These are phyloP conservation scores for Nakazawaea ernobii DNA, from an alignment of 805 yeast genomes.

Conservation along the genomic window DNA sequence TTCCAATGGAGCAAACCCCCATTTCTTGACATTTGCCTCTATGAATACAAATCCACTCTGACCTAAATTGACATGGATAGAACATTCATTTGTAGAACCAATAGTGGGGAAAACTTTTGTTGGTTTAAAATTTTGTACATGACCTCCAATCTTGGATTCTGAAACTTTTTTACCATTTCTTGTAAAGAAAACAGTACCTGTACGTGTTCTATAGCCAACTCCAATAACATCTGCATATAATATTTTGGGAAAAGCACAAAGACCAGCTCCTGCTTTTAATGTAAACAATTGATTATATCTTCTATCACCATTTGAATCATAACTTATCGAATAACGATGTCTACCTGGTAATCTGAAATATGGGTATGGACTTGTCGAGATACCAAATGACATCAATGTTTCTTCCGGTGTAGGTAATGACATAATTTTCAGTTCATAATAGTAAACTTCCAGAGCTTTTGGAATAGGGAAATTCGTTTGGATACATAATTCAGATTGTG, in stretches of 20 bases:
- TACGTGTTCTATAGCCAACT: conserved; percentile 75
- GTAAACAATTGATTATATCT: conserved; percentile 75
- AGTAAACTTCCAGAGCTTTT: conserved; percentile 74
- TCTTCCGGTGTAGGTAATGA: conserved; percentile 54
- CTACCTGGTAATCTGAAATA: conserved; percentile 90
- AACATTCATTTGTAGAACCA: conserved; percentile 79
- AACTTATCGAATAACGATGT: conserved; percentile 78
- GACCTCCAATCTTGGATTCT: conserved; percentile 80
- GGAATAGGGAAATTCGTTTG: conserved; percentile 87
- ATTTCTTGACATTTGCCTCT: conserved; percentile 88
- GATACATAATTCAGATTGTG: conserved; percentile 46
- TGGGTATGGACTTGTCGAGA: conserved; percentile 87
- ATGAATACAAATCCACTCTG: conserved; percentile 85
- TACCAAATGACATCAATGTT: conserved; percentile 65
- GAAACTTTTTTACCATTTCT: conserved; percentile 86
- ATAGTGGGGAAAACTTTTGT: conserved; percentile 79
- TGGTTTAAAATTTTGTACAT: conserved; percentile 62
- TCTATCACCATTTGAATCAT: conserved; percentile 79
- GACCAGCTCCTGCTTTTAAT: conserved; percentile 33
- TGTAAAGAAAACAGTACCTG: conserved; percentile 89
- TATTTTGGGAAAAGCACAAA: conserved; percentile 48
- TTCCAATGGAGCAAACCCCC: conserved; percentile 91
- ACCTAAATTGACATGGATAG: conserved; percentile 85
- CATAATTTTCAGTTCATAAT: conserved; percentile 82
- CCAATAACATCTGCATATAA: conserved; percentile 91